Evolutionary conservation across 2,329 filamentous ascomycete genomes (phyloP), one percentile per base, ranked within the genome.

Genomic region (Penicillium glabrum): DNA sequence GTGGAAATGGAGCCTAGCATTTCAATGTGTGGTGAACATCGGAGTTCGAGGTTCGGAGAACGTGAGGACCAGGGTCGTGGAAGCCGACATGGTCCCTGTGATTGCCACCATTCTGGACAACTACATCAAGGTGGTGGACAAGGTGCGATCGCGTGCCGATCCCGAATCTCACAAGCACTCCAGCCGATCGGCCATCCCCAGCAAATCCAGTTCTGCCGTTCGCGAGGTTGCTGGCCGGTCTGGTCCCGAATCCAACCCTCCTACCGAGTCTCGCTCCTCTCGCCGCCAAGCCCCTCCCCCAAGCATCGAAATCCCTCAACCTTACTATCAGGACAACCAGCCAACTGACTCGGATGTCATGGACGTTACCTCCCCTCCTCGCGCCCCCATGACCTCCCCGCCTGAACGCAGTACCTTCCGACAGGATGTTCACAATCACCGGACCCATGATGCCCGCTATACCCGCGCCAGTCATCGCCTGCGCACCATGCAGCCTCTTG

Each of bases 1-100:
- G 90, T 99, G 95, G 95, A 98, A 98, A 78, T 99, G 95, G 95
- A 99, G 97, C 72, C 83, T 99, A 61, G 95, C 95, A 52, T 99
- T 99, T 75, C 95, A 98, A 77, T 99, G 95, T 75, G 93, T 98
- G 63, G 95, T 99, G 73, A 99, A 99, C 76, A 98, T 99, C 71
- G 95, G 95, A 56, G 93, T 99, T 58, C 86, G 95, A 66, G 95
- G 95, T 58, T 97, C 95, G 13, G 95, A 99, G 79, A 88, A 86
- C 65, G 95, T 99, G 58, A 86, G 95, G 66, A 98, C 95, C 56
- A 85, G 95, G 64, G 93, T 99, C 3, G 95, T 99, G 51, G 95
- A 99, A 78, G 95, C 95, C 61, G 95, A 99, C 76, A 97, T 99
- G 90, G 95, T 99, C 4, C 95, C 95, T 2, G 95, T 99, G 68